Conservation (phyloP, 495 filamentous ascomycete genomes). For the Xylaria cubensis region DNA sequence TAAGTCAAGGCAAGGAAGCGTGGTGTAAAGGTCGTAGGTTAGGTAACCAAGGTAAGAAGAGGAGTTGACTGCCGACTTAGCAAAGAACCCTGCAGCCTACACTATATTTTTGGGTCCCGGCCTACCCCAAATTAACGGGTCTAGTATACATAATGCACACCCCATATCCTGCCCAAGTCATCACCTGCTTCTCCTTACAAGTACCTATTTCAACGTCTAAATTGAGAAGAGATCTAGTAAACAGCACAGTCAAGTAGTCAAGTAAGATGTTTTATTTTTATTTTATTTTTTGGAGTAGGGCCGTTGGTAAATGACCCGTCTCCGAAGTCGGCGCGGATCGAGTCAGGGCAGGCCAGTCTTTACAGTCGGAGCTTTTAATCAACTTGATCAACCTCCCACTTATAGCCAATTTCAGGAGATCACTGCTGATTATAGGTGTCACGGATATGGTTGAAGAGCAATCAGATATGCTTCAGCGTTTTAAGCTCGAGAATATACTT, state of each 20-base stretch:
- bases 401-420: no score
- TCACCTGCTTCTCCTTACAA: background rate
- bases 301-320: background rate
- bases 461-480: background rate
- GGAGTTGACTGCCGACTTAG: conserved; percentile 1
- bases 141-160: no score
- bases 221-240: background rate
- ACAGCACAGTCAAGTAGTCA: background rate
- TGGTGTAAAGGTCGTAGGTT: background rate
- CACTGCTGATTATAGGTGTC: no score
- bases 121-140: no score
- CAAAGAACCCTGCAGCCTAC: background rate
- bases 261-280: no score
- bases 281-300: background rate
- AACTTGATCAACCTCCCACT: no score
- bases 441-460: no score
- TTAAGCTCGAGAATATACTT: background rate
- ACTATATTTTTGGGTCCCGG: no score
- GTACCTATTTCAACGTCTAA: background rate
- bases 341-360: no score
- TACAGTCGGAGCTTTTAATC: no score
- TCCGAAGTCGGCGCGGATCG: background rate
- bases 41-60: background rate
- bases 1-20: background rate
- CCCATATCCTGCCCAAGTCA: background rate